phyloP scores from a whole-genome alignment of 805 yeast species.

The Cyberlindnera veronae region DNA sequence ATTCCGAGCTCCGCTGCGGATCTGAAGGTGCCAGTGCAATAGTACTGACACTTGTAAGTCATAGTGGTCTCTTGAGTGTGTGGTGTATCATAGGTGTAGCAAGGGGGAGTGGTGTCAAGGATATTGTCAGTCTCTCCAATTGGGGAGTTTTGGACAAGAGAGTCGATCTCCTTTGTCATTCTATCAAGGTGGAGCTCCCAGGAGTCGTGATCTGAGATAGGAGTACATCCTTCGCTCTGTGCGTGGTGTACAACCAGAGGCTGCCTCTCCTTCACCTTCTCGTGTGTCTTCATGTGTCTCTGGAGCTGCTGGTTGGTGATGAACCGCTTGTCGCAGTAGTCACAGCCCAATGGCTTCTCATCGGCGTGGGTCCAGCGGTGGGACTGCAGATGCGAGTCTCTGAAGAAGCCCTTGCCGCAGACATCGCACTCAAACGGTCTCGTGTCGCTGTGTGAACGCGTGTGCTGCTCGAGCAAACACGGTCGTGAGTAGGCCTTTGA shows the following conservation, averaged over 20 bases:
- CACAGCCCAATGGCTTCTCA: slow-evolving; percentile 54
- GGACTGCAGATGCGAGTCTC: slow-evolving; percentile 76
- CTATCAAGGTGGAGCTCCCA: slow-evolving; percentile 8
- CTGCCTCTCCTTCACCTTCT: slow-evolving; percentile 14
- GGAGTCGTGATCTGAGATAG: not conserved
- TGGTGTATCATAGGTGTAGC: slow-evolving; percentile 1
- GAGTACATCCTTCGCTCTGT: too few species aligned
- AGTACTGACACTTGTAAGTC: slow-evolving; percentile 4
- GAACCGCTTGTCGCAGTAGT: slow-evolving; percentile 57
- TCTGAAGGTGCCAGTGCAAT: not conserved
- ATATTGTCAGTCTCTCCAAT: slow-evolving; percentile 5
- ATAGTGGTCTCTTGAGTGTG: slow-evolving; percentile 1
- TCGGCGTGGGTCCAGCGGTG: slow-evolving; percentile 66
- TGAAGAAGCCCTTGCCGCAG: slow-evolving; percentile 60
- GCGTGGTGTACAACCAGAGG: too few species aligned
- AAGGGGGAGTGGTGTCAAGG: too few species aligned
- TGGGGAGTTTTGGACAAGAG: slow-evolving; percentile 10
- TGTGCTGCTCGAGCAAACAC: slow-evolving; percentile 58
- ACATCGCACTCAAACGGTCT: slow-evolving; percentile 65
- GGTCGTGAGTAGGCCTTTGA: slow-evolving; percentile 55
- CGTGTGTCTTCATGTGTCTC: slow-evolving; percentile 58
- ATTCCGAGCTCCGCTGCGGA: slow-evolving; percentile 5
- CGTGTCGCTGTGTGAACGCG: slow-evolving; percentile 67
- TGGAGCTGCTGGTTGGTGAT: slow-evolving; percentile 55
- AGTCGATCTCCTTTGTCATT: slow-evolving; percentile 11